phyloP scores from a whole-genome alignment of 2,329 filamentous ascomycete genomes.

The Chaetothyriales sp. region DNA sequence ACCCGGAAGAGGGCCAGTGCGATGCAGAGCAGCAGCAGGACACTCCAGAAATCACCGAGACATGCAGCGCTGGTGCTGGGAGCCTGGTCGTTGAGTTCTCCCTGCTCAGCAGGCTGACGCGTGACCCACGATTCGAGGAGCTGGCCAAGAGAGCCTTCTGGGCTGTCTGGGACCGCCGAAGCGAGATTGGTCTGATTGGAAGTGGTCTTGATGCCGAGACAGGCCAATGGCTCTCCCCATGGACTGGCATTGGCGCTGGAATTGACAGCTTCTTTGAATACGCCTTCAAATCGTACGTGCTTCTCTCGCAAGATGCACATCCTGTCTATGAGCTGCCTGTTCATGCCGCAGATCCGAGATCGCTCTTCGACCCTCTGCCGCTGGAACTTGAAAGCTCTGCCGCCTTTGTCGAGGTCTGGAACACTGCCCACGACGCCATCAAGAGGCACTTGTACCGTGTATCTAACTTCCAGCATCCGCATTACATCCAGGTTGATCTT shows the following conservation, averaged over 20 bases:
- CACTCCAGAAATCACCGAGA: constrained; percentile 71
- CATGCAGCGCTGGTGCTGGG: constrained; percentile 91
- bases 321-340: constrained; percentile 25
- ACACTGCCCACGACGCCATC: constrained; percentile 72
- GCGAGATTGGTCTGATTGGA: constrained; percentile 73
- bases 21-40: constrained; percentile 17
- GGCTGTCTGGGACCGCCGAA: constrained; percentile 86
- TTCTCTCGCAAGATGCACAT: constrained; percentile 60
- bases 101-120: constrained; percentile 74
- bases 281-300: constrained; percentile 81
- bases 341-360: constrained; percentile 40
- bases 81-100: constrained; percentile 90
- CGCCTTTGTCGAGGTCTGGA: constrained; percentile 69
- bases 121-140: constrained; percentile 75
- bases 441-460: constrained; percentile 82
- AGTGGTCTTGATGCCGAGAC: constrained; percentile 85
- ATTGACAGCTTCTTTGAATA: constrained; percentile 99
- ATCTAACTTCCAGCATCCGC: constrained; percentile 62
- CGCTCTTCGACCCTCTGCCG: constrained; percentile 52
- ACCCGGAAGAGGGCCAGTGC: constrained; percentile 8
- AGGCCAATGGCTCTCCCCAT: constrained; percentile 75
- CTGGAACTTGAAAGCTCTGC: constrained; percentile 58
- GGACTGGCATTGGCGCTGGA: constrained; percentile 88
- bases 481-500: constrained; percentile 83
- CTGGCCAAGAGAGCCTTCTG: constrained; percentile 87